Evolutionary conservation across 768 basidiomycete genomes (phyloP).

Genomic region (Imleria badia): DNA sequence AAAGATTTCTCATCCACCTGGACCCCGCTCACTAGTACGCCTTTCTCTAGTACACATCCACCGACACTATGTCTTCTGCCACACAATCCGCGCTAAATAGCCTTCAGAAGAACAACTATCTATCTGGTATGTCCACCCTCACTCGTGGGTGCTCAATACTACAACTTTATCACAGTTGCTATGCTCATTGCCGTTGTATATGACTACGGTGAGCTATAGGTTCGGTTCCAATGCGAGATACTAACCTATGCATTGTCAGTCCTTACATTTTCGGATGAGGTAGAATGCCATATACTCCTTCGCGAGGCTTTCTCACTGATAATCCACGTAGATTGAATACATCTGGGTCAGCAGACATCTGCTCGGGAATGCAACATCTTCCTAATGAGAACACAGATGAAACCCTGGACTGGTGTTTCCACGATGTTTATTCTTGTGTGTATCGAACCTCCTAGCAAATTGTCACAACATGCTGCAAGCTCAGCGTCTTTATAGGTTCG

Average conservation of each 20-base stretch:
- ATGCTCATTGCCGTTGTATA: no score
- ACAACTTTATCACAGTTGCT: no score
- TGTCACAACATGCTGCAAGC: not conserved
- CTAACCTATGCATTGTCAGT: not conserved
- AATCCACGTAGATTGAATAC: conserved; percentile 2
- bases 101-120: not conserved
- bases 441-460: not conserved
- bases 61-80: not conserved
- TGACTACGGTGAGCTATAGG: no score
- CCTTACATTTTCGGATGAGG: conserved; percentile 9
- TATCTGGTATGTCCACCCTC: not conserved
- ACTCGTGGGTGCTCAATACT: not conserved
- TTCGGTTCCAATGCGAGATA: not conserved
- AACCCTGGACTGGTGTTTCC: conserved; percentile 9
- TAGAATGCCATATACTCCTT: not conserved
- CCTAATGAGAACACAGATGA: not conserved
- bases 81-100: not conserved
- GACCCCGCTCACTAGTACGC: no score
- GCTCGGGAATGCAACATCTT: no score
- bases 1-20: no score
- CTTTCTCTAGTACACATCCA: no score
- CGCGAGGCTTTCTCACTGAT: not conserved
- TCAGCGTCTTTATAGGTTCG: conserved; percentile 5
- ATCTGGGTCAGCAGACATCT: conserved; percentile 4
- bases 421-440: conserved; percentile 8